Conservation (phyloP, 495 filamentous ascomycete genomes). For the Penicillium nucicola region DNA sequence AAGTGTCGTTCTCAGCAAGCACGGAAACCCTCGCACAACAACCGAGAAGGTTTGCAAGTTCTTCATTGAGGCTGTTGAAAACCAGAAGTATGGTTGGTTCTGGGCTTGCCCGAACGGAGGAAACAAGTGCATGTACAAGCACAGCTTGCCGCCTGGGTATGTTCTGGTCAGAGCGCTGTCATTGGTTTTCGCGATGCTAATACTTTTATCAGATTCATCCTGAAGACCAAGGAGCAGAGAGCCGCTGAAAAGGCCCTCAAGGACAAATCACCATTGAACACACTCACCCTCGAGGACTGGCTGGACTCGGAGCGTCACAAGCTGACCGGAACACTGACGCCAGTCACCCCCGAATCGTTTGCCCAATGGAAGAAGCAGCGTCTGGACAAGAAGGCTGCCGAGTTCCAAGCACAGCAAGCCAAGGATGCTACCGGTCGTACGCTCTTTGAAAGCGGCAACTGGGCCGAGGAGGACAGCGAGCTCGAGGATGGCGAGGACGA, state of each 20-base stretch:
- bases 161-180: conserved; percentile 20
- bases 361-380: conserved; percentile 94
- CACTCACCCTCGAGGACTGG: conserved; percentile 95
- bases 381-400: conserved; percentile 91
- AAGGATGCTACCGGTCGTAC: conserved; percentile 95
- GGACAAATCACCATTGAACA: conserved; percentile 94
- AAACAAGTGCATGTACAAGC: conserved; percentile 98
- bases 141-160: conserved; percentile 89
- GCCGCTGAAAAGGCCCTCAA: conserved; percentile 94
- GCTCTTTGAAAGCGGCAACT: conserved; percentile 94
- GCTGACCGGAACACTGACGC: conserved; percentile 83
- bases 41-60: conserved; percentile 99
- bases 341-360: conserved; percentile 88
- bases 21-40: conserved; percentile 92
- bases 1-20: conserved; percentile 87
- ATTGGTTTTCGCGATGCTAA: conserved; percentile 19
- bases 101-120: conserved; percentile 97
- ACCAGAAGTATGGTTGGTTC: conserved; percentile 98
- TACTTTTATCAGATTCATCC: conserved; percentile 64
- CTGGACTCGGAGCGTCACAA: conserved; percentile 93
- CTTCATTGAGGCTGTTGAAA: conserved; percentile 97
- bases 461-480: conserved; percentile 67
- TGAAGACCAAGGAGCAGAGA: conserved; percentile 97
- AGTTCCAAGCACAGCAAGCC: conserved; percentile 78
- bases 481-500: conserved; percentile 59